phyloP scores from a whole-genome alignment of 495 filamentous ascomycete species.

The Copromyces sp. region DNA sequence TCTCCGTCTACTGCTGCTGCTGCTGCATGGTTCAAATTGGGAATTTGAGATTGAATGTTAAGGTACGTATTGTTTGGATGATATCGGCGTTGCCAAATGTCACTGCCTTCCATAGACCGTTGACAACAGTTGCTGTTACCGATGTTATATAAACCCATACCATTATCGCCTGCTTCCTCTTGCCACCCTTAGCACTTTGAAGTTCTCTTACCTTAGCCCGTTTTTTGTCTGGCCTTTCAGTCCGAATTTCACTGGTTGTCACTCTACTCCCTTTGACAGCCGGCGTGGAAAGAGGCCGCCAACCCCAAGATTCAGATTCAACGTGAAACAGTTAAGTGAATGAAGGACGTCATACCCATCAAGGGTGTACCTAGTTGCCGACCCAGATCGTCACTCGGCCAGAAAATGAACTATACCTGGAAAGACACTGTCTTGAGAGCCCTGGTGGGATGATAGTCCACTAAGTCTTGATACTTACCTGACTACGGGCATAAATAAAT shows the following conservation, averaged over 20 bases:
- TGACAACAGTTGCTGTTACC: background rate
- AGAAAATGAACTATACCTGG: background rate
- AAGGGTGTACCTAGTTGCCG: background rate
- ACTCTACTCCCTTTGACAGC: background rate
- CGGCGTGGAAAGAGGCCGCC: background rate
- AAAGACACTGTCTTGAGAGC: background rate
- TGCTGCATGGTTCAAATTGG: background rate
- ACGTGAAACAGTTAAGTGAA: background rate
- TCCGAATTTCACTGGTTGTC: background rate
- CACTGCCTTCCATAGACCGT: background rate
- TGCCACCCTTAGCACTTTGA: background rate
- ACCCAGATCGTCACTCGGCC: background rate
- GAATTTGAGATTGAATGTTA: background rate
- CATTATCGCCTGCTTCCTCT: background rate
- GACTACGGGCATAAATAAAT: no score
- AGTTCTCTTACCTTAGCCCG: background rate
- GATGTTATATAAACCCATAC: background rate
- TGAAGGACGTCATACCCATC: background rate
- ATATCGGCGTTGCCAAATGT: background rate
- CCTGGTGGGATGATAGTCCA: no score
- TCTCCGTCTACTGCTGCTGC: slow-evolving; percentile 1
- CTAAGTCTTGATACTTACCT: no score
- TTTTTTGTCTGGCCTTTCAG: background rate
- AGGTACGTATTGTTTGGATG: background rate
- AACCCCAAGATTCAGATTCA: background rate